phyloP scores from a whole-genome alignment of 305 asterid species.

The Solanum hybrid region DNA sequence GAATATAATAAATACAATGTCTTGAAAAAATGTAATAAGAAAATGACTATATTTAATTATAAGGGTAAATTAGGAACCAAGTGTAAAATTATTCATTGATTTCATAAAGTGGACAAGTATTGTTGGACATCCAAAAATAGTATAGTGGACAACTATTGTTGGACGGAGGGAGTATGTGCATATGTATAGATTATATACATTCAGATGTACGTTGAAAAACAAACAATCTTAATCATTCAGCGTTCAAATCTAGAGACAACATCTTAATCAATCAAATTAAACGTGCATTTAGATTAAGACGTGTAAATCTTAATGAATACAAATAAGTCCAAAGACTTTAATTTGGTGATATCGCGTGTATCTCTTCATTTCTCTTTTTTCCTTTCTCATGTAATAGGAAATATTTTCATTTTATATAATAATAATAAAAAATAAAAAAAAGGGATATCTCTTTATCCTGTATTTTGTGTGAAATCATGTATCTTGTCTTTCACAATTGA shows the following conservation, averaged over 20 bases:
- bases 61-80: not conserved
- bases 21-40: not conserved
- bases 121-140: no score
- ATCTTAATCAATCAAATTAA: not conserved
- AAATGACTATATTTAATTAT: not conserved
- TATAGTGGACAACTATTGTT: no score
- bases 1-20: not conserved
- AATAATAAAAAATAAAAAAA: not conserved
- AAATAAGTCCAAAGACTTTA: constrained; percentile 19
- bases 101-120: no score
- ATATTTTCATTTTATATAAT: not conserved
- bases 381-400: not conserved
- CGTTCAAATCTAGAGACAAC: no score
- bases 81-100: not conserved
- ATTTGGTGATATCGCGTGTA: not conserved
- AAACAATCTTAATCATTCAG: not conserved
- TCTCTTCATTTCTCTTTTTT: not conserved
- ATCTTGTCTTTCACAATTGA: not conserved
- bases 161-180: no score
- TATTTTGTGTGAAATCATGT: not conserved
- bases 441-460: not conserved
- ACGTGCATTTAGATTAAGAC: no score
- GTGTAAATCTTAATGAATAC: not conserved
- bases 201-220: not conserved
- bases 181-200: no score